Evolutionary conservation across 164 flowering plant genomes (phyloP), one percentile per base, ranked within the genome.

Genomic region (Vitis rupestris): DNA sequence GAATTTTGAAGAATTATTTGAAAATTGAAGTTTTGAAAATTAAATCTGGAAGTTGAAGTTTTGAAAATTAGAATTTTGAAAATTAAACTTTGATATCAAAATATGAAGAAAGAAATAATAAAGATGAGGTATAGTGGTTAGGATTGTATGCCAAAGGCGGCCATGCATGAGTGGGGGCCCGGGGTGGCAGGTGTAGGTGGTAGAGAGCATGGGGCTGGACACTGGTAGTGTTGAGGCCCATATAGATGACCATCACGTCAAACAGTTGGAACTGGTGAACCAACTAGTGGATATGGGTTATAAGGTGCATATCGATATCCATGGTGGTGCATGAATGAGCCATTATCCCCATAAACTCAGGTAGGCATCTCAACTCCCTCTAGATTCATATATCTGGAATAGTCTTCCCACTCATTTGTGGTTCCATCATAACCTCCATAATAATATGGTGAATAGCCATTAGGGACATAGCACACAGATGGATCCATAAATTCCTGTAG

Each of bases 181-280:
- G 1, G 23, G 23, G 1, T 19, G 23, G 1, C 1, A 19, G 0
- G 23, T 19, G 44, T 1, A 82, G 64, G 1, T 87, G 83, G 72
- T 81, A 88, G 71, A 84, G 87, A 19, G 72, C 82, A 92, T 12
- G 81, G 81, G 11, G 80, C 44, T 9, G 90, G 88, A 72, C 89
- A 93, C 71, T 89, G 97, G 69, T 89, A 93, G 15, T 85, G 93
- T 65, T 89, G 97, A 57, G 90, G 85, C 15, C 88, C 90, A 78
- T 90, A 93, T 0, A 87, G 71, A 75, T 89, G 93, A 55, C 89
- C 91, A 81, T 93, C 97, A 71, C 83, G 87, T 13, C 90, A 91
- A 74, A 90, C 23, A 6, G 91, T 75, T 3, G 96, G 97, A 74
- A 85, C 88, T 5, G 90, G 88, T 1, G 92, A 85, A 31, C 76